These are phyloP conservation scores for Solanum lycopersicoides DNA, from an alignment of 257 asterid species.

Conservation along the genomic window DNA sequence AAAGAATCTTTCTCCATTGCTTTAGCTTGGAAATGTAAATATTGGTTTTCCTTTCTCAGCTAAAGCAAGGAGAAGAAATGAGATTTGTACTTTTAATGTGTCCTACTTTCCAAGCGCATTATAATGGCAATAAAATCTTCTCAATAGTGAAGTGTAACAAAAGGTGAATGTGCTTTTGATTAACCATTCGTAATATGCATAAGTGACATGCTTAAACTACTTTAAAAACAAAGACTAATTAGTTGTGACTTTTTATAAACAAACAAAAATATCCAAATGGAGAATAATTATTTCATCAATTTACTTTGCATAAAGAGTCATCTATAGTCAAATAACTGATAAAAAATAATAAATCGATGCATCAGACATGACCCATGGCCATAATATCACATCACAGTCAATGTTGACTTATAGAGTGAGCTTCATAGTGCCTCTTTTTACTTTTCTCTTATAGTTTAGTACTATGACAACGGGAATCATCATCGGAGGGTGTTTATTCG, in stretches of 20 bases:
- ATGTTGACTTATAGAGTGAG: not conserved
- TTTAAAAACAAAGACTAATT: not conserved
- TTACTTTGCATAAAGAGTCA: not conserved
- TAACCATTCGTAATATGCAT: not conserved
- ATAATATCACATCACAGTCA: not conserved
- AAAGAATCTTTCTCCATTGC: not conserved
- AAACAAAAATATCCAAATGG: not conserved
- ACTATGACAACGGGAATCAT: not conserved
- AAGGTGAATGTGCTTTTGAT: not conserved
- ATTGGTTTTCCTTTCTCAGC: not conserved
- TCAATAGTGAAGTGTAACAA: not conserved
- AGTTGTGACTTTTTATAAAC: not conserved
- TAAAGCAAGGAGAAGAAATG: not conserved
- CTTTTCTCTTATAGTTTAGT: not conserved
- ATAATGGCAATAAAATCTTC: not conserved
- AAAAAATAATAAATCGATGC: not conserved
- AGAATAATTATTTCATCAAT: not conserved
- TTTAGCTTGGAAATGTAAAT: not conserved
- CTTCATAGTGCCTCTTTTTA: not conserved
- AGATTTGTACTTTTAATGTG: not conserved
- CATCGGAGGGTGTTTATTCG: not conserved
- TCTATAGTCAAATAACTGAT: not conserved
- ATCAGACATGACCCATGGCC: not conserved
- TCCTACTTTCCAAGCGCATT: not conserved
- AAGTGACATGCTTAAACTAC: not conserved